Evolutionary conservation across 148 eudicot genomes (phyloP), one percentile per base, ranked within the genome.

Genomic region (Arbutus unedo): DNA sequence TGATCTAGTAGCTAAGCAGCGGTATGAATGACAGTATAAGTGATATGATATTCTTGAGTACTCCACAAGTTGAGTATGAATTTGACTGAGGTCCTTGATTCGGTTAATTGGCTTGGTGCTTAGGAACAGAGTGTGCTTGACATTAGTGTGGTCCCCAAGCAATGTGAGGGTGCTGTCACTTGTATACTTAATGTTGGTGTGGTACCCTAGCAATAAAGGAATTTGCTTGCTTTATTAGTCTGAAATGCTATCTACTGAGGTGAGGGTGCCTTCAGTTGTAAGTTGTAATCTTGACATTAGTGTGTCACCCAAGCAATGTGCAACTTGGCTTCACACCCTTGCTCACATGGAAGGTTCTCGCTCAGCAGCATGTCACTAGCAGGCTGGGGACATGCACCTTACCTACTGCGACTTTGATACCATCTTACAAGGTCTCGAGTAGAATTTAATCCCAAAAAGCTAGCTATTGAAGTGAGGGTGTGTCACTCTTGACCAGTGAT

Each of bases 31-130:
- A 44, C 53, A 0, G 18, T 18, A 57, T n/a, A 57, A 19, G 6
- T 4, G 62, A 78, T 57, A 57, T 78, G 68, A 56, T 78, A 4
- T 59, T 57, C 41, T 56, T 78, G 68, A 57, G 76, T 6, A 77
- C 4, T 77, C 16, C 16, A 21, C 38, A 55, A 38, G 53, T 8
- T 41, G 74, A 31, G 43, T 4, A 55, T 38, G 66, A 55, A 5
- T 16, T 77, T 77, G 80, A 54, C 8, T 15, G 59, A 76, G 79
- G 62, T 38, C 16, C 15, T n/a, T 55, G 16, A 55, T 56, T 55
- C 43, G 23, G 6, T 31, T 31, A 31, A 31, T 31, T 31, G 38
- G 0, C 38, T 31, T 31, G 38, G 38, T 1, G 38, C 38, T 31
- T 31, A 31, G 38, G 38, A 31, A 31, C 38, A 31, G 38, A 31